Percentiles rank a stretch among this genome's conserved stretches.
Conservation (phyloP, 1,284 basidiomycete species). For the Ceratobasidium papillatum region DNA sequence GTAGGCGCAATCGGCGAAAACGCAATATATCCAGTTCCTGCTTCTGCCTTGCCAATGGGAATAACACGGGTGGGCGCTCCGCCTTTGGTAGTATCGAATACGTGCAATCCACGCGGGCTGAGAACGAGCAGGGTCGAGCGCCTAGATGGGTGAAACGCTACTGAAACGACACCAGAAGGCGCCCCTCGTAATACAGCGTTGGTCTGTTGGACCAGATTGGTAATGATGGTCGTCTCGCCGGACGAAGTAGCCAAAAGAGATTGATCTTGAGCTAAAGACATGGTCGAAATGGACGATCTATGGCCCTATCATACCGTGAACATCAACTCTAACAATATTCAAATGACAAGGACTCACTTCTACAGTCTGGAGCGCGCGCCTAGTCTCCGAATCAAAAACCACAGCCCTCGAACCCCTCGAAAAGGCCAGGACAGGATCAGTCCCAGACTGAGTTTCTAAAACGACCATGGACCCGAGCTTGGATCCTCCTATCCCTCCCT, state of each 20-base stretch:
- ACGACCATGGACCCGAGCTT: slow-evolving; percentile 35
- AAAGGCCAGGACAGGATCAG: slow-evolving; percentile 18
- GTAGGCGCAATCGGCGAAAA: slow-evolving; percentile 79
- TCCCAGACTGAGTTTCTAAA: slow-evolving; percentile 23
- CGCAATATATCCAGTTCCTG: slow-evolving; percentile 61
- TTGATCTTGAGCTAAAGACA: slow-evolving; percentile 30
- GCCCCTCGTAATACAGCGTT: slow-evolving; percentile 24
- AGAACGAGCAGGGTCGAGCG: slow-evolving; percentile 66
- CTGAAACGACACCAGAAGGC: slow-evolving; percentile 50
- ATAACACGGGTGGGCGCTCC: slow-evolving; percentile 64
- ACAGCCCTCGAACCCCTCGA: slow-evolving; percentile 19
- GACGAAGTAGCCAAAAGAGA: slow-evolving; percentile 25
- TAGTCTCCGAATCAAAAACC: slow-evolving; percentile 29
- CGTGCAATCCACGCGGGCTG: slow-evolving; percentile 60
- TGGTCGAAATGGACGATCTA: slow-evolving; percentile 32
- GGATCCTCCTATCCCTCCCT: slow-evolving; percentile 37
- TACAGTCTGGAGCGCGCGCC: slow-evolving; percentile 20
- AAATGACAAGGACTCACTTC: background rate
- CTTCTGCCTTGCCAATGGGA: slow-evolving; percentile 55
- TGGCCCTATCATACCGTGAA: slow-evolving; percentile 30
- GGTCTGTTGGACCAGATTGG: slow-evolving; percentile 26
- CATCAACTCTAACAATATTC: background rate
- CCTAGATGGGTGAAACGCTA: slow-evolving; percentile 67
- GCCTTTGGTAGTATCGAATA: slow-evolving; percentile 70
- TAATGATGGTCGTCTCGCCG: slow-evolving; percentile 25